These are phyloP conservation scores for Oxalis stricta DNA, from an alignment of 441 rosid species.

Conservation along the genomic window DNA sequence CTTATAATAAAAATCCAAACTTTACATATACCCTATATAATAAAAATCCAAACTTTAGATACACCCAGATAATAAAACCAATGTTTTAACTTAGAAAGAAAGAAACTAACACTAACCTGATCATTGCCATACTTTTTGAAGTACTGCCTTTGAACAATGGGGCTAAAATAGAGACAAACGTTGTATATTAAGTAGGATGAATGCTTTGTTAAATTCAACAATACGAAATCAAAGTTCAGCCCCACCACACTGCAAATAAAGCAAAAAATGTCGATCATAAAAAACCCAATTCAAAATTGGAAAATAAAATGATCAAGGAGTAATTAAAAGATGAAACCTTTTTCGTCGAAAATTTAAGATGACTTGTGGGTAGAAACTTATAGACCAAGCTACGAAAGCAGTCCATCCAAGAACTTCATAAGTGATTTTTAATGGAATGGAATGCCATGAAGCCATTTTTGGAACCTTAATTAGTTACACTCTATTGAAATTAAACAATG, in stretches of 20 bases:
- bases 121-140: constrained; percentile 48
- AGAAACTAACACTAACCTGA: constrained; percentile 26
- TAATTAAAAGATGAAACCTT: constrained; percentile 25
- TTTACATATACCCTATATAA: too few species aligned
- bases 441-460: constrained; percentile 69
- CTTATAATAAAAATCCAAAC: too few species aligned
- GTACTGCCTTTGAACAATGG: constrained; percentile 66
- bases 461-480: too few species aligned
- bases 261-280: background rate
- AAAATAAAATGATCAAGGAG: background rate
- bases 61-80: too few species aligned
- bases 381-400: constrained; percentile 63
- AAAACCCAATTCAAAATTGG: background rate
- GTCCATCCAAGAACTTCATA: constrained; percentile 66
- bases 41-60: too few species aligned
- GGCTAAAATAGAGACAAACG: constrained; percentile 72
- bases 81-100: background rate
- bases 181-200: constrained; percentile 88
- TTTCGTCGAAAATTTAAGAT: constrained; percentile 69
- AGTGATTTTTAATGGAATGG: constrained; percentile 42
- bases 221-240: constrained; percentile 75
- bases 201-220: constrained; percentile 87
- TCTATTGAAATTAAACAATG: too few species aligned
- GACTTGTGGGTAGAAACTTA: constrained; percentile 80
- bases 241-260: constrained; percentile 57